Evolutionary conservation across 129 eudicot genomes (phyloP), one percentile per base, ranked within the genome.

Genomic region (Chrysanthemum seticuspe): DNA sequence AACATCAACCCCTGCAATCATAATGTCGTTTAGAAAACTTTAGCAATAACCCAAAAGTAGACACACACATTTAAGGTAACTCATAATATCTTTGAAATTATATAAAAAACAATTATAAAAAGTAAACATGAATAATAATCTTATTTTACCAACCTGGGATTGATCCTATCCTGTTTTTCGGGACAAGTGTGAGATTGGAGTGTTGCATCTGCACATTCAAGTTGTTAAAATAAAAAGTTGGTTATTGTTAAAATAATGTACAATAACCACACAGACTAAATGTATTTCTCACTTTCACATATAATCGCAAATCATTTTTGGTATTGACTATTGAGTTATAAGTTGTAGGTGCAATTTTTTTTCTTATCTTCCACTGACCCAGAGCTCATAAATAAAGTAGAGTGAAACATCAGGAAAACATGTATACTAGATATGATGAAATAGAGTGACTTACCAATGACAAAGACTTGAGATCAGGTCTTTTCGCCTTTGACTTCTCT

Each of bases 1-100:
- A 65, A 90, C 99, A 68, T 90, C 97, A 83, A 95, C 74, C 18
- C 99, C 99, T 95, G 86, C 62, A 70, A 68, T 72, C n/a, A n/a
- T 59, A 48, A 72, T 16, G 19, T 11, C 47, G 31, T 53, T 14
- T 53, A 53, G 16, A 15, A 53, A 53, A 14, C 18, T 13, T 12
- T 53, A 53, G 8, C 14, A 53, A 13, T 53, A 4, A 14, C 18
- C 58, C 58, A 53, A 13, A 40, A 40, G 47, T 40, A 40, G 10
- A 6, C 8, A 40, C 47, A 40, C 45, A 53, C 58, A 53, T 13
- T 13, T 53, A 53, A 53, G 16, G 6, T 53, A 13, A 15, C 58
- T 15, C 8, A 7, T 40, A 40, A 34, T 34, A 7, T 40, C 47
- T 40, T 5, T 6, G 47, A 40, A 40, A 36, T 36, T 40, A 40